Evolutionary conservation across 169 alveolate genomes (phyloP).

Genomic region (Plasmodium knowlesi): DNA sequence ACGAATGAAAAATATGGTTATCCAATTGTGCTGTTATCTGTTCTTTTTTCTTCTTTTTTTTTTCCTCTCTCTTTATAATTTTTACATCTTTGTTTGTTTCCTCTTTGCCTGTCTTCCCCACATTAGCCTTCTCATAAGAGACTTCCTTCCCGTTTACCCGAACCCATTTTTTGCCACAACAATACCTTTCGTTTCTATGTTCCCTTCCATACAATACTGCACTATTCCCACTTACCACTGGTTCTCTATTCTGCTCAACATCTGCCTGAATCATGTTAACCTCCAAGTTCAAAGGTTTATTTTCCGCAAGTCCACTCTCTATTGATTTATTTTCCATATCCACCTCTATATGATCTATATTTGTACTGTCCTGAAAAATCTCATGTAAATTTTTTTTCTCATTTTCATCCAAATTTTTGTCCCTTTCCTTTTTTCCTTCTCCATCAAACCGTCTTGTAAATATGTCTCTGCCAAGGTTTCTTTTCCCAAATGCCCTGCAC

Average conservation of each 20-base stretch:
- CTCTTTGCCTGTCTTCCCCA: background rate
- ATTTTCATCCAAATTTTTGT: background rate
- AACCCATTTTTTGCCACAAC: background rate
- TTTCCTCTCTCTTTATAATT: background rate
- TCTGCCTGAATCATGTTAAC: background rate
- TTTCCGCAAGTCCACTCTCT: background rate
- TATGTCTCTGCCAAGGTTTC: background rate
- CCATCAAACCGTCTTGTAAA: background rate
- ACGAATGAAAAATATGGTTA: background rate
- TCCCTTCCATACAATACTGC: background rate
- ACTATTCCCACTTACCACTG: background rate
- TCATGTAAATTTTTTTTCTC: slow-evolving; percentile 1
- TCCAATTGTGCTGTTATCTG: background rate
- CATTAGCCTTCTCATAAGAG: background rate
- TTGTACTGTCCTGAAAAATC: background rate
- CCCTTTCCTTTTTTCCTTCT: background rate
- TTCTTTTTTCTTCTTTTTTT: background rate
- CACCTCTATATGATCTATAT: background rate
- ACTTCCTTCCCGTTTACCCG: background rate
- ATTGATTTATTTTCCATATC: background rate
- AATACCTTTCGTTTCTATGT: background rate
- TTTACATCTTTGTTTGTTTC: background rate
- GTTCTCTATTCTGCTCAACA: background rate
- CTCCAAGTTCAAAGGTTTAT: background rate
- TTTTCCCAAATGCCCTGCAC: background rate